Evolutionary conservation across 345 rosid genomes (phyloP).

Genomic region (Chamaenerion angustifolium): DNA sequence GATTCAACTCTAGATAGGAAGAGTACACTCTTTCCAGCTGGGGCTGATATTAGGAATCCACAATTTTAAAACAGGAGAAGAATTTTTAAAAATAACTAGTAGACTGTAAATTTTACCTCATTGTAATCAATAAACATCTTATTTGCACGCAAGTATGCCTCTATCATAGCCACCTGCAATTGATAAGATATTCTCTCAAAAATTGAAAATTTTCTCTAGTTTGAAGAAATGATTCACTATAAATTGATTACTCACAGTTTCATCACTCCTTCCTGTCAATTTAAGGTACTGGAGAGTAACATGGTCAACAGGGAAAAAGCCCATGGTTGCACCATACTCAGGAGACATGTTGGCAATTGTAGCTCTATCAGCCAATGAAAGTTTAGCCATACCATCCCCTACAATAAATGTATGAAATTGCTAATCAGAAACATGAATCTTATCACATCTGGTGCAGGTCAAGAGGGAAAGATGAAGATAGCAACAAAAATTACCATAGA

Average conservation of each 20-base stretch:
- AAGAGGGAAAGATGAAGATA: background rate
- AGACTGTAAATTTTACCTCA: slow-evolving; percentile 44
- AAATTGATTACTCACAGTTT: slow-evolving; percentile 49
- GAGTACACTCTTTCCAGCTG: slow-evolving; percentile 75
- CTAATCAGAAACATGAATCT: slow-evolving; percentile 4
- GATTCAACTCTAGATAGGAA: slow-evolving; percentile 67
- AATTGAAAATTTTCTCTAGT: background rate
- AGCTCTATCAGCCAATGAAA: slow-evolving; percentile 96
- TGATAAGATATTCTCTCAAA: slow-evolving; percentile 1
- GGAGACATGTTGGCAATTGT: slow-evolving; percentile 99
- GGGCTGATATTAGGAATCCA: slow-evolving; percentile 34
- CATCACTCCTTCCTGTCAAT: slow-evolving; percentile 96
- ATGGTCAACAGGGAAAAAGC: slow-evolving; percentile 98
- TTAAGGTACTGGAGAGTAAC: slow-evolving; percentile 86
- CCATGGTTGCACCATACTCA: slow-evolving; percentile 99
- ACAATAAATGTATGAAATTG: slow-evolving; percentile 11
- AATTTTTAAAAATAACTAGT: background rate
- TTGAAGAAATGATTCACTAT: background rate
- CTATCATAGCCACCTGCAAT: slow-evolving; percentile 75
- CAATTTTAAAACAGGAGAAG: background rate
- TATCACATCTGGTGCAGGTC: slow-evolving; percentile 2
- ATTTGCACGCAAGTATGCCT: slow-evolving; percentile 91
- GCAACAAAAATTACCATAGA: slow-evolving; percentile 51
- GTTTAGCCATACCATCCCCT: slow-evolving; percentile 90
- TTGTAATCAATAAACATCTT: slow-evolving; percentile 85